Base-by-base conservation (phyloP, 345 rosid species). In the Punica granatum region DNA sequence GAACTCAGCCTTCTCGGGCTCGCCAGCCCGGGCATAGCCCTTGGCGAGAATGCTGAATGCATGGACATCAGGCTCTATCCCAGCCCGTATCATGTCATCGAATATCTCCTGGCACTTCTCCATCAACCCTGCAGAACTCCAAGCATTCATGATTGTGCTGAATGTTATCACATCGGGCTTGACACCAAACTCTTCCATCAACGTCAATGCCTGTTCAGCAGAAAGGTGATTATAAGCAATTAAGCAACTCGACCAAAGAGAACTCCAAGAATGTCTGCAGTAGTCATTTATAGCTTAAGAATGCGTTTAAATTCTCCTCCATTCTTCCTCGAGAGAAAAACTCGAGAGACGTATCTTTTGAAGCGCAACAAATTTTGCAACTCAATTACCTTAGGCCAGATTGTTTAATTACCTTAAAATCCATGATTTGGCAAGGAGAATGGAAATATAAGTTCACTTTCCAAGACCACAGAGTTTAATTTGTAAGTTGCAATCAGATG, bases 111-210 rank as follows among this genome's bases (percentile, higher is more conserved):
- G 81, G 74, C 98, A 93, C 76, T 87, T 88, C 48, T 85, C 83
- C 98, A 88, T 93, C 58, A 82, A 77, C 73, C 97, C 98, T 11
- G 86, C 77, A 4, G 94, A 85, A 78, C 94, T 89, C 92, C 98
- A 90, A 2, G 87, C 92, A 70, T 93, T 85, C 96, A 93, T 90
- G 79, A 93, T 79, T 4, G 92, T 90, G 84, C 98, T 93, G 72
- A 87, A 93, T 60, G 96, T 93, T 51, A 90, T 70, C 36, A 90
- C 94, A 63, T 89, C 97, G 23, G 94, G 91, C 73, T 84, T 85
- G 59, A 89, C 81, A 18, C 85, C 90, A 4, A 73, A 80, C 48
- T 86, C 86, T 79, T 83, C 91, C 97, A 88, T 87, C 73, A 86
- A 46, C 51, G 86, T 73, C 67, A 90, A 76, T 54, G 83, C 86